Base-by-base conservation (phyloP, 768 basidiomycete genomes). In the Phlebiopsis flavidoalba region DNA sequence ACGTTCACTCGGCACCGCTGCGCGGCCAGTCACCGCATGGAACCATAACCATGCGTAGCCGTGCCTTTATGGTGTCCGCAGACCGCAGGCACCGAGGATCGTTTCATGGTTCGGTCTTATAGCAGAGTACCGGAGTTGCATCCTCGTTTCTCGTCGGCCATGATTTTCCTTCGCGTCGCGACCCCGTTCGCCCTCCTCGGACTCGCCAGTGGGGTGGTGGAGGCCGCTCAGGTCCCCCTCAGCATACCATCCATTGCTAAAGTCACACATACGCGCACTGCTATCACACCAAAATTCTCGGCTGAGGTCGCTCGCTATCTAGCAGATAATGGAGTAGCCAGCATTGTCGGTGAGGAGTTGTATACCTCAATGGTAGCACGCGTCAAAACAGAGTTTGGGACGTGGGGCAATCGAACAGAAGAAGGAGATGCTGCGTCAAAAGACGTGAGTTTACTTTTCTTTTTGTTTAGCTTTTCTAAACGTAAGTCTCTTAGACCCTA, bases 401-500 rank as follows among this genome's bases (percentile, higher is more conserved):
- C 56, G 1, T 64, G 49, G 37, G 63, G 63, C 14, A 61, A 19
- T 7, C 57, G 48, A 56, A 60, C 54, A 8, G 63, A 64, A 45
- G 56, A 61, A 31, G 63, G 63, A 3, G 56, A 37, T 26, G 24
- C 15, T 1, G 52, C 57, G 43, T 53, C 60, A 1, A 24, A 53
- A 19, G 63, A 64, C 24, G 63, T 64, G 37, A 7, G 54, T 24
- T 8, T 21, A 11, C 19, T 17, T 8, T 12, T 21, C n/a, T 4
- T 36, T 21, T 6, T 17, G 8, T 33, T 8, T 37, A 8, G 8
- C 1, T 6, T 48, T 21, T 35, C 24, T 40, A 2, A 5, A 8
- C 14, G 3, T 4, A 31, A 7, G 26, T 22, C 12, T 24, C 14
- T 11, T 35, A 74, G 72, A 71, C 72, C 0, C 56, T 71, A 3